A percentile compares a stretch with the other conserved stretches of the same genome.
These are phyloP conservation scores for Friedmanniomyces endolithicus DNA, from an alignment of 495 filamentous ascomycete genomes.

Conservation along the genomic window DNA sequence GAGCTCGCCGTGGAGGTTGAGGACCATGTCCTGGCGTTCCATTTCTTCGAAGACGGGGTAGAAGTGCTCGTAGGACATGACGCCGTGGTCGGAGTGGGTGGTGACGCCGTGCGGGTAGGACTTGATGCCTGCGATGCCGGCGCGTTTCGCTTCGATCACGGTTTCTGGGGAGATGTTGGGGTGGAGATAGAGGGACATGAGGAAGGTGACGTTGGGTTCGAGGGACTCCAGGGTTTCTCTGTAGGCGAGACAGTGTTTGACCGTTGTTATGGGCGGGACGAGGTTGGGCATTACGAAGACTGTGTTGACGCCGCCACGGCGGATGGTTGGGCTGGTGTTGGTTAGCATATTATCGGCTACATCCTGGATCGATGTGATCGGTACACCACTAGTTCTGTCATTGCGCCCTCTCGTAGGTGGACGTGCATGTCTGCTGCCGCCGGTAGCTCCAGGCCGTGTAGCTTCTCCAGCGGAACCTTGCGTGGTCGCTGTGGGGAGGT, in stretches of 20 bases:
- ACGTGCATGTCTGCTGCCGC: conserved; percentile 40
- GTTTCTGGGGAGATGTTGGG: conserved; percentile 63
- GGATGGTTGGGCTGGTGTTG: conserved; percentile 43
- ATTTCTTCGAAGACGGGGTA: conserved; percentile 75
- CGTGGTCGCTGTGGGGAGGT: conserved; percentile 2
- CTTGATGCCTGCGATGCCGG: conserved; percentile 53
- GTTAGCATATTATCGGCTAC: not conserved
- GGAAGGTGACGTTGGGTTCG: conserved; percentile 60
- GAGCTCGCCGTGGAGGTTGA: conserved; percentile 52
- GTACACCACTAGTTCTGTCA: conserved; percentile 66
- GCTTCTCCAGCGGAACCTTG: conserved; percentile 17
- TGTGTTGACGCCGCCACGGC: conserved; percentile 60
- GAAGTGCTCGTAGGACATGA: conserved; percentile 56
- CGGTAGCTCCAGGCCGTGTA: conserved; percentile 20
- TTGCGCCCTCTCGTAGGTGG: conserved; percentile 58
- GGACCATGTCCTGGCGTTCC: conserved; percentile 49
- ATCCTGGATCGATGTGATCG: not conserved
- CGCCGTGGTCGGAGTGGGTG: conserved; percentile 74
- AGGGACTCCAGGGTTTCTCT: conserved; percentile 50
- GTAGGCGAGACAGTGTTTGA: conserved; percentile 65
- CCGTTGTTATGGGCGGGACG: conserved; percentile 62
- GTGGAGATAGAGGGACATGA: conserved; percentile 85
- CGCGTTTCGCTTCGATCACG: conserved; percentile 57
- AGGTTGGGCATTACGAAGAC: conserved; percentile 78
- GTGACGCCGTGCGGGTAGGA: conserved; percentile 50